Evolutionary conservation across 257 asterid species (phyloP), one percentile per base, ranked within the genome.

Genomic region (Solanum chaucha): DNA sequence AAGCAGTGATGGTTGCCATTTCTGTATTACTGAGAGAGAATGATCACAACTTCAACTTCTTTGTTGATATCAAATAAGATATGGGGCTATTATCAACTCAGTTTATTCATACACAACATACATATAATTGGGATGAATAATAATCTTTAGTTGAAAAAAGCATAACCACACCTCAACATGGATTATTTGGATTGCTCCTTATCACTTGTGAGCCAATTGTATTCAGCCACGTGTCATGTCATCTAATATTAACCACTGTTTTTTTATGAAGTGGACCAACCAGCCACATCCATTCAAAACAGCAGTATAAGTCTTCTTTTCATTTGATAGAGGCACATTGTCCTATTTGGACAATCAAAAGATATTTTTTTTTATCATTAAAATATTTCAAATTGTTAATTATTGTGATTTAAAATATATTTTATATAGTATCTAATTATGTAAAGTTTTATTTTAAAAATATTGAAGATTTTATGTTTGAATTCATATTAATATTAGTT

Each of bases 1-100:
- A 90, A 68, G 98, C 94, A 10, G 94, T 90, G 94, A 94, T 87
- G 88, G 98, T 89, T 17, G 77, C 77, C 77, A 70, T 70, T 70
- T 70, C 41, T 70, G 24, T 70, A 70, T 70, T 30, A 70, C n/a
- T 68, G 5, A 30, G 77, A 28, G 13, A 70, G 77, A 30, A 14
- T 70, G 77, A 70, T 70, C 77, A 70, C 11, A 70, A 30, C 40
- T 70, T 19, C 40, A 30, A 70, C 75, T 35, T 30, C 9, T 65
- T 64, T 67, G n/a, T 68, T 70, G 77, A 30, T 70, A 28, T 17
- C 15, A 67, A 26, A 17, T 46, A 46, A 46, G 55, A 44, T 44
- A 46, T 46, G 55, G 61, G 61, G 61, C 61, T 51, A 51, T 51
- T 51, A 51, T 55, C 61, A 55, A 55, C 61, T 55, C n/a, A 55